A percentile compares a stretch with the other conserved stretches of the same genome.
Conservation (phyloP, 345 rosid species). For the Durio zibethinus region DNA sequence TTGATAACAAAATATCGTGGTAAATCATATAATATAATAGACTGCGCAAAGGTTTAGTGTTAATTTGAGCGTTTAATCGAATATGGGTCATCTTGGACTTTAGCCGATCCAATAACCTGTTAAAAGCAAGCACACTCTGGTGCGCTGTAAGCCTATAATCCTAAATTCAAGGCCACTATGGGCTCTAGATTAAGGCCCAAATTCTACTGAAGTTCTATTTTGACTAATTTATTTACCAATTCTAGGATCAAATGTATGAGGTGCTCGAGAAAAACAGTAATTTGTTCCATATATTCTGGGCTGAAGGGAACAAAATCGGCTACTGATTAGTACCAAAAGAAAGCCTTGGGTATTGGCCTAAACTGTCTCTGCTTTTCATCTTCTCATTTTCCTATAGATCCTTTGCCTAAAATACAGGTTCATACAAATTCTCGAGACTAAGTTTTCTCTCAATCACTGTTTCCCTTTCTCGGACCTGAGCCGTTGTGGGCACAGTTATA, state of each 20-base stretch:
- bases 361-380: background rate
- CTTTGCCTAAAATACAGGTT: background rate
- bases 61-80: too few species aligned
- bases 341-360: too few species aligned
- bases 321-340: too few species aligned
- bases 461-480: too few species aligned
- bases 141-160: background rate
- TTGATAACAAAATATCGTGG: too few species aligned
- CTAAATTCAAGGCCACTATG: too few species aligned
- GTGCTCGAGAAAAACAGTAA: background rate
- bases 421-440: background rate
- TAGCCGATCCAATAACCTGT: background rate
- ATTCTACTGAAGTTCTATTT: background rate
- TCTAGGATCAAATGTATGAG: background rate
- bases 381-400: background rate
- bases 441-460: too few species aligned
- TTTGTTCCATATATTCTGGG: constrained; percentile 9
- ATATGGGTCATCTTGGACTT: too few species aligned
- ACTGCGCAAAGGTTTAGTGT: too few species aligned
- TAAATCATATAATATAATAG: too few species aligned
- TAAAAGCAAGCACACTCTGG: background rate
- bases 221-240: background rate
- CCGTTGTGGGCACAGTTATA: constrained; percentile 21
- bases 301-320: background rate
- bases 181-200: background rate